Conservation (phyloP, 805 yeast species). For the Starmerella sirachaensis region DNA sequence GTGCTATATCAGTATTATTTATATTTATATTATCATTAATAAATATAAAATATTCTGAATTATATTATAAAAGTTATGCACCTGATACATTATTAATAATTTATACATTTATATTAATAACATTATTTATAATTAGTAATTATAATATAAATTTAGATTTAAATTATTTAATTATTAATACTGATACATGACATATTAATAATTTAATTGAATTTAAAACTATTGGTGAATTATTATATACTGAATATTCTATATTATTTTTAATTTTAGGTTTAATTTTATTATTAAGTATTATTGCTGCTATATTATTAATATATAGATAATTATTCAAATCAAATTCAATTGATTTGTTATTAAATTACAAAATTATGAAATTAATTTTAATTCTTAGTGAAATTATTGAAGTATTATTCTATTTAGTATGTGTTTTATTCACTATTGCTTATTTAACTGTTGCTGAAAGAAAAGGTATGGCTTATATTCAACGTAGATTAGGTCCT, state of each 20-base stretch:
- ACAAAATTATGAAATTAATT: not conserved
- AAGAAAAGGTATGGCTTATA: constrained; percentile 1
- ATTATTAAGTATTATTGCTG: too few species aligned
- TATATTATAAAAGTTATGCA: not conserved
- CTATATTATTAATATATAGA: not conserved
- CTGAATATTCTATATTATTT: not conserved
- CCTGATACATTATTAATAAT: not conserved
- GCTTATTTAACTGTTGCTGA: constrained; percentile 1
- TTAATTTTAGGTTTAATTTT: not conserved
- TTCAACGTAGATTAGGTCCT: constrained; percentile 1
- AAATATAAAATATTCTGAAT: constrained; percentile 1
- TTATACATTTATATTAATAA: not conserved
- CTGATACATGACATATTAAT: not conserved
- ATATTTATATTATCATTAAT: not conserved
- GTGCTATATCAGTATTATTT: constrained; percentile 1
- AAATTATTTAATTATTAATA: not conserved
- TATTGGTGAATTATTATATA: not conserved
- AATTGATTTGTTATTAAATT: too few species aligned
- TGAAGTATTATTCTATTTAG: not conserved
- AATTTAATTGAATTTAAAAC: not conserved
- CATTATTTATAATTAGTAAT: not conserved
- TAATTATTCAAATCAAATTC: too few species aligned
- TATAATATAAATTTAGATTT: too few species aligned
- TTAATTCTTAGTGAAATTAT: not conserved
- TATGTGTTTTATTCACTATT: not conserved